A percentile compares a stretch with the other conserved stretches of the same genome.
Evolutionary conservation across 352 stramenopile genomes (phyloP).

Genomic region (Phytophthora lateralis): DNA sequence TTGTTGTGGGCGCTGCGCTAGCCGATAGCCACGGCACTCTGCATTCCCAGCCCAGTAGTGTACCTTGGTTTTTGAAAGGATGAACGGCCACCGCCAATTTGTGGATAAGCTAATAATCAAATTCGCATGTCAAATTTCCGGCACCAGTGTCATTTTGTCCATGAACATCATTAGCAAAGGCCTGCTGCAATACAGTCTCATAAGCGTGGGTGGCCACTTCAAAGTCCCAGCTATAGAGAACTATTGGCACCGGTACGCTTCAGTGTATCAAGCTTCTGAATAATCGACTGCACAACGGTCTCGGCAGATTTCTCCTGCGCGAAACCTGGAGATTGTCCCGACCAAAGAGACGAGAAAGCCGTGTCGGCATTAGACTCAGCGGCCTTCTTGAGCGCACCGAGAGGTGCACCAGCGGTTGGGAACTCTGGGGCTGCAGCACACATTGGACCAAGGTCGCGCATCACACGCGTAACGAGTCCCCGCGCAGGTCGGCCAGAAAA

Average conservation of each 20-base stretch:
- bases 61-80: constrained; percentile 24
- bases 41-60: constrained; percentile 5
- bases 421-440: constrained; percentile 30
- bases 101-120: too few relatives aligned
- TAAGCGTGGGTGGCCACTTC: too few relatives aligned
- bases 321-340: constrained; percentile 28
- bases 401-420: constrained; percentile 21
- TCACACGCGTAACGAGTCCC: constrained; percentile 47
- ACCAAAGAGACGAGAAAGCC: constrained; percentile 39
- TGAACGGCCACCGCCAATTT: too few relatives aligned
- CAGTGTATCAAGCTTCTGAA: constrained; percentile 19
- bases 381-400: constrained; percentile 22
- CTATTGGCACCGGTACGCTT: not conserved
- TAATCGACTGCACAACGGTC: constrained; percentile 31
- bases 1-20: constrained; percentile 23
- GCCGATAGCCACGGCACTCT: not conserved
- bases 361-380: constrained; percentile 27
- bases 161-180: too few relatives aligned
- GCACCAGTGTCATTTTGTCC: too few relatives aligned
- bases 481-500: constrained; percentile 53
- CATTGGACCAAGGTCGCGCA: constrained; percentile 40
- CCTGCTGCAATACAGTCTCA: too few relatives aligned
- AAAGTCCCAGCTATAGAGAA: constrained; percentile 6
- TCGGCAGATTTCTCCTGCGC: constrained; percentile 29
- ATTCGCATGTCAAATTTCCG: too few relatives aligned